Evolutionary conservation across 2,329 filamentous ascomycete genomes (phyloP).

Genomic region (Fusarium lateritium): DNA sequence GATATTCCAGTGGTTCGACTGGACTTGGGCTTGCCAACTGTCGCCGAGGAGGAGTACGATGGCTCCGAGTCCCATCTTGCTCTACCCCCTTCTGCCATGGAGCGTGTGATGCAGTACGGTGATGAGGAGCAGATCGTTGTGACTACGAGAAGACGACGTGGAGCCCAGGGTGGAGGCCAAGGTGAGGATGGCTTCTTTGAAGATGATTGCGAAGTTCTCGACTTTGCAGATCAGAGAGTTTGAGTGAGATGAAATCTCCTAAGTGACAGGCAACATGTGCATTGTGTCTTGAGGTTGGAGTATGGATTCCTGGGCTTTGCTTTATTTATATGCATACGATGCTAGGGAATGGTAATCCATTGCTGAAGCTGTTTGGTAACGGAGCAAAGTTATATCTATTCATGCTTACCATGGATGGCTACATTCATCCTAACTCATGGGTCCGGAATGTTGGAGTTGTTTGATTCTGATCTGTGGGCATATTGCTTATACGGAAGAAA

Average conservation of each 20-base stretch:
- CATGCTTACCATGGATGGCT: slow-evolving; percentile 33
- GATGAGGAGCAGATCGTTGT: slow-evolving; percentile 85
- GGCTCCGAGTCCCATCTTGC: slow-evolving; percentile 70
- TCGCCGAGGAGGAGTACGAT: slow-evolving; percentile 67
- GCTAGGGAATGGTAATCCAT: slow-evolving; percentile 24
- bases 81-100: slow-evolving; percentile 74
- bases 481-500: slow-evolving; percentile 49
- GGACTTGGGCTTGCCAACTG: slow-evolving; percentile 63
- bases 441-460: slow-evolving; percentile 46
- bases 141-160: slow-evolving; percentile 80
- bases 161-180: slow-evolving; percentile 62
- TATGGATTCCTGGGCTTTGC: slow-evolving; percentile 39
- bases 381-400: slow-evolving; percentile 25
- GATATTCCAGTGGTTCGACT: slow-evolving; percentile 65
- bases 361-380: slow-evolving; percentile 29
- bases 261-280: slow-evolving; percentile 12
- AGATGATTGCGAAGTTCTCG: slow-evolving; percentile 91
- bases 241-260: slow-evolving; percentile 52
- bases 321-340: slow-evolving; percentile 43
- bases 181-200: slow-evolving; percentile 89
- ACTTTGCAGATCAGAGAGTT: slow-evolving; percentile 83
- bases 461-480: slow-evolving; percentile 51
- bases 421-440: slow-evolving; percentile 40
- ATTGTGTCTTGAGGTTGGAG: slow-evolving; percentile 25
- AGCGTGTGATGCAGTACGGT: slow-evolving; percentile 71